phyloP scores from a whole-genome alignment of 148 eudicot genomes.

The Persicaria maculosa region DNA sequence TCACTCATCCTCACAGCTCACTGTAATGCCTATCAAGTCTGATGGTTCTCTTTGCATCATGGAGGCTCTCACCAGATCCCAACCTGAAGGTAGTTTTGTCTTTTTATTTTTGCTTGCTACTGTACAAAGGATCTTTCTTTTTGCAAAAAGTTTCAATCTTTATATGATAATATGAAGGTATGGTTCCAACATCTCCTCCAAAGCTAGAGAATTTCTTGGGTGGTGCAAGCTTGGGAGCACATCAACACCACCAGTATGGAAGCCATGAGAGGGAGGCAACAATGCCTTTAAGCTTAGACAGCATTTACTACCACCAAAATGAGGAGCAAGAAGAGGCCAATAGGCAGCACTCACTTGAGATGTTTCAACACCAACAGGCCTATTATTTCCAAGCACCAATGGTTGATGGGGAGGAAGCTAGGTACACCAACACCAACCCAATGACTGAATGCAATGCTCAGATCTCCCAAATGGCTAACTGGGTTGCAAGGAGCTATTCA shows the following conservation, averaged over 20 bases:
- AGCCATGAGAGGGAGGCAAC: slow-evolving; percentile 22
- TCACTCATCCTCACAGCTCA: slow-evolving; percentile 31
- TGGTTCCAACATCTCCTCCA: slow-evolving; percentile 47
- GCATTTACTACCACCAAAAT: slow-evolving; percentile 35
- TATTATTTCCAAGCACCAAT: not conserved
- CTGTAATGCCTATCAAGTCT: slow-evolving; percentile 84
- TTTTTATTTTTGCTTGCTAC: not conserved
- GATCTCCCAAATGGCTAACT: slow-evolving; percentile 12
- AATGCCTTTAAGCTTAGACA: slow-evolving; percentile 47
- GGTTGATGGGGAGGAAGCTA: slow-evolving; percentile 7
- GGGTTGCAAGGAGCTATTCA: slow-evolving; percentile 6
- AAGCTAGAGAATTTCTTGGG: slow-evolving; percentile 88
- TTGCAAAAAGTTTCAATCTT: not conserved
- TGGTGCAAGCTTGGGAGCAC: slow-evolving; percentile 46
- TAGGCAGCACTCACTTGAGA: slow-evolving; percentile 8
- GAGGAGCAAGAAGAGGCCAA: slow-evolving; percentile 17
- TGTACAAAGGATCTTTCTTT: slow-evolving; percentile 2
- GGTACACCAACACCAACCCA: not conserved
- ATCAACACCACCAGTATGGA: slow-evolving; percentile 32
- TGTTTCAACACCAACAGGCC: slow-evolving; percentile 7
- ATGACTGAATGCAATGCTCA: slow-evolving; percentile 7
- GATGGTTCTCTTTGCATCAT: slow-evolving; percentile 83
- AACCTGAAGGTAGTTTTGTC: slow-evolving; percentile 6
- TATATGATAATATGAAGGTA: slow-evolving; percentile 24
- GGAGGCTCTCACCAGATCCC: slow-evolving; percentile 36